phyloP scores from a whole-genome alignment of 148 eudicot species.

The Rhododendron vialii region DNA sequence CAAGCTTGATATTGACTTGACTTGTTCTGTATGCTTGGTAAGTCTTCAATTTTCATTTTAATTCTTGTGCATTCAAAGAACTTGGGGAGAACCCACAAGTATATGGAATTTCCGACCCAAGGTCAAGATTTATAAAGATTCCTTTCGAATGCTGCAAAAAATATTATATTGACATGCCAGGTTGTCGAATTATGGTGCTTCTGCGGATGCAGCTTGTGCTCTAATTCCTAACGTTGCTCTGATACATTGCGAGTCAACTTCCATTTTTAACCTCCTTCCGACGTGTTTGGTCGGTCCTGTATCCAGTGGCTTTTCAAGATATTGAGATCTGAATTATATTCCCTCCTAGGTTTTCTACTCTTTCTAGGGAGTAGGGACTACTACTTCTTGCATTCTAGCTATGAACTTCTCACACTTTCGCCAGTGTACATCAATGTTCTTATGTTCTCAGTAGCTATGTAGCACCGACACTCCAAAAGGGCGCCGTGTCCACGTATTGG shows the following conservation, averaged over 20 bases:
- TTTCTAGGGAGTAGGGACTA: neutral
- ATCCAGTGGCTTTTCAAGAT: neutral
- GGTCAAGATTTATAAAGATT: neutral
- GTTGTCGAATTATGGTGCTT: neutral
- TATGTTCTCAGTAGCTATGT: neutral
- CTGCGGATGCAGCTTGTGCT: neutral
- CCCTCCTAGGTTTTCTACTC: neutral
- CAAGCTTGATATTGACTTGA: conserved; percentile 80
- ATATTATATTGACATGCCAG: neutral
- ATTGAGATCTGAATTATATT: neutral
- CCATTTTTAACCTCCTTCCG: neutral
- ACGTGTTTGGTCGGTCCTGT: neutral
- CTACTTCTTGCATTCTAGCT: neutral
- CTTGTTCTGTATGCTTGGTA: conserved; percentile 93
- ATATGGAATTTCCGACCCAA: neutral
- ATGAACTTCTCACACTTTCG: neutral
- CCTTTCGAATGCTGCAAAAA: neutral
- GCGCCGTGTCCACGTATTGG: too few species aligned
- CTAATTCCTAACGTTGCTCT: neutral
- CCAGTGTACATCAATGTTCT: neutral
- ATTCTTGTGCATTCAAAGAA: neutral
- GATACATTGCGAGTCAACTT: neutral
- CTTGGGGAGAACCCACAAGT: neutral
- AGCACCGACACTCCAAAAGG: too few species aligned
- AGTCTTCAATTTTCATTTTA: conserved; percentile 16